These are phyloP conservation scores for Glycine latifolia DNA, from an alignment of 306 rosid genomes.

Conservation along the genomic window DNA sequence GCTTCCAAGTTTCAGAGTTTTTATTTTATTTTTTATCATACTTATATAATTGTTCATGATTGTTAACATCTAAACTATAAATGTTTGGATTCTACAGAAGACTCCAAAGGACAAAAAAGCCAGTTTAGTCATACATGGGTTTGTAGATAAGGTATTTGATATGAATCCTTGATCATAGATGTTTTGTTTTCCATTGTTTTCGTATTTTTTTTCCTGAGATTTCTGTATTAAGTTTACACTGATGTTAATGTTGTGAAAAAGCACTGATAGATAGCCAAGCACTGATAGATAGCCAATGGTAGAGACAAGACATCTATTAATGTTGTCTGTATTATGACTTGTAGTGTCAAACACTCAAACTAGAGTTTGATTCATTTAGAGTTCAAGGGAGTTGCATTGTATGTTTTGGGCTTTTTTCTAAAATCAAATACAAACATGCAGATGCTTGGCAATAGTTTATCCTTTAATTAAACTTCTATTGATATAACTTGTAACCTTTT, in stretches of 20 bases:
- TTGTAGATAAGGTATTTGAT: conserved; percentile 82
- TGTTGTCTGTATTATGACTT: not conserved
- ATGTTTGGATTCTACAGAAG: conserved; percentile 67
- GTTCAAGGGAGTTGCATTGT: not conserved
- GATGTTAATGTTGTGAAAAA: conserved; percentile 7
- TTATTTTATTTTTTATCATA: not conserved
- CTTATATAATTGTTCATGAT: conserved; percentile 31
- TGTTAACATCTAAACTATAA: conserved; percentile 44
- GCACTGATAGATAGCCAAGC: not conserved
- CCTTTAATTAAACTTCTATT: not conserved
- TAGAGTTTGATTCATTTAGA: not conserved
- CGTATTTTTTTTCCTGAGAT: not conserved
- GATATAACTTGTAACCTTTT: conserved; percentile 22
- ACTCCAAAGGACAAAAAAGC: conserved; percentile 99
- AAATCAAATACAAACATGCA: not conserved
- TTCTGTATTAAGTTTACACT: not conserved
- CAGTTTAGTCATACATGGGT: conserved; percentile 86
- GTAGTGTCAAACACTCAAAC: not conserved
- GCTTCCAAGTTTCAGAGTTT: conserved; percentile 15
- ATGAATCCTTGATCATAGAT: conserved; percentile 27
- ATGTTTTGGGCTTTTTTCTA: not conserved
- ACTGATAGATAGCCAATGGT: conserved; percentile 21
- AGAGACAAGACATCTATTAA: not conserved
- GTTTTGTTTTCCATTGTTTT: conserved; percentile 5
- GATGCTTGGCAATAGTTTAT: conserved; percentile 4